phyloP scores from a whole-genome alignment of 164 flowering plant species.

The Vitis riparia region DNA sequence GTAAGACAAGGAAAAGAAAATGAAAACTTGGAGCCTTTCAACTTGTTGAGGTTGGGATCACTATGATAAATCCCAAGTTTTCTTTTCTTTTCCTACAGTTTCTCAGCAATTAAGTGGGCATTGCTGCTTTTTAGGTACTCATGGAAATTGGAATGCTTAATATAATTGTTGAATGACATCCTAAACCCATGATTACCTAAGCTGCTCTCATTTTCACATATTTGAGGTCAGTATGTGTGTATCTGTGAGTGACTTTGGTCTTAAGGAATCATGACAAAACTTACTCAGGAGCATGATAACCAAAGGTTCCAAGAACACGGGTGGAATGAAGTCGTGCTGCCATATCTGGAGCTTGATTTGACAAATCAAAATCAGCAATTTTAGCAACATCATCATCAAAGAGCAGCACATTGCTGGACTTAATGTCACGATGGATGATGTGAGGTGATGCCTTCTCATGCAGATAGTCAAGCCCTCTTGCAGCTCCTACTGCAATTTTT shows the following conservation, averaged over 20 bases:
- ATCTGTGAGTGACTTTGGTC: not conserved
- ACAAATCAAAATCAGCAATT: constrained; percentile 87
- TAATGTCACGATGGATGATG: constrained; percentile 84
- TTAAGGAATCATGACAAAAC: constrained; percentile 15
- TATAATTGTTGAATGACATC: not conserved
- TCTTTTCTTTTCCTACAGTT: not conserved
- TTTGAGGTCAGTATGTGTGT: not conserved
- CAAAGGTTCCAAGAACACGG: constrained; percentile 93
- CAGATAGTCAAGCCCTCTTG: constrained; percentile 87
- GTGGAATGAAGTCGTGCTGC: constrained; percentile 96
- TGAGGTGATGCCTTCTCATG: constrained; percentile 84
- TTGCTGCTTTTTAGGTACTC: not conserved
- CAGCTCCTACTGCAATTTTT: constrained; percentile 92
- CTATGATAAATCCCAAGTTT: not conserved
- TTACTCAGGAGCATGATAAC: constrained; percentile 97
- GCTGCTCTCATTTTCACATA: not conserved
- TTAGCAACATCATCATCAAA: constrained; percentile 87
- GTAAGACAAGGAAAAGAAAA: constrained; percentile 2
- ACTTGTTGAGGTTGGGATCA: not conserved
- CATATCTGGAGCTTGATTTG: constrained; percentile 90
- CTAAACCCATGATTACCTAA: not conserved
- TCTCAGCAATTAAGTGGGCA: not conserved
- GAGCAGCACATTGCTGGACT: constrained; percentile 80
- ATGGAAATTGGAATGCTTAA: not conserved
- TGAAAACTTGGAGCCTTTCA: not conserved